Evolutionary conservation across 768 basidiomycete genomes (phyloP), one percentile per base, ranked within the genome.

Genomic region (Agaricus subrufescens): DNA sequence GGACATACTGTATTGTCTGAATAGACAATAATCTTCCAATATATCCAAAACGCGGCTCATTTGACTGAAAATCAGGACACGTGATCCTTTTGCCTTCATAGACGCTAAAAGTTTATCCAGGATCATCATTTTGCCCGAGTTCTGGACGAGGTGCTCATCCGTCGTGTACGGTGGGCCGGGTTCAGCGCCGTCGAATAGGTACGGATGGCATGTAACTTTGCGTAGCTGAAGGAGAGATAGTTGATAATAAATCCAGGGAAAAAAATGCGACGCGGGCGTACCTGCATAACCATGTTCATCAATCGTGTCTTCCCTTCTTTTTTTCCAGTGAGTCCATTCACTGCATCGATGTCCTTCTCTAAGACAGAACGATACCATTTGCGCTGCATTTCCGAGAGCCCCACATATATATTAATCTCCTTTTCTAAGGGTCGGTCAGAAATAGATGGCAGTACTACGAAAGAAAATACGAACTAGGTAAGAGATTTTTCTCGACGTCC

Each of bases 211-310:
- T 9, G 89, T 91, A 40, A 91, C 92, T 78, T 89, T 94, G 58
- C 88, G 85, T 40, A 90, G 79, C 82, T 83, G 65, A n/a, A 34
- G 31, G 7, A 51, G 2, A 9, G 9, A 19, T 9, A 19, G 47
- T 39, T 38, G n/a, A 39, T 23, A 25, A 19, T 29, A 47, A 43
- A 47, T 34, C 3, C 3, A 15, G 50, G 23, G 39, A n/a, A 11
- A n/a, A 57, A n/a, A 42, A 8, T 45, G 53, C 27, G 14, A 19
- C 8, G 40, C 19, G 6, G 12, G 38, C 63, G 19, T 54, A 91
- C 82, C 79, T 99, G 97, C 97, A 98, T 98, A 58, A 98, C 97
- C 80, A 99, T 94, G 68, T 98, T 99, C 87, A 98, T 93, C 50
- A 98, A 71, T 34, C 96, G 77, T 3, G 95, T 98, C 75, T 98